Evolutionary conservation across 2,329 filamentous ascomycete species (phyloP).

Genomic region (Neopestalotiopsis sp.): DNA sequence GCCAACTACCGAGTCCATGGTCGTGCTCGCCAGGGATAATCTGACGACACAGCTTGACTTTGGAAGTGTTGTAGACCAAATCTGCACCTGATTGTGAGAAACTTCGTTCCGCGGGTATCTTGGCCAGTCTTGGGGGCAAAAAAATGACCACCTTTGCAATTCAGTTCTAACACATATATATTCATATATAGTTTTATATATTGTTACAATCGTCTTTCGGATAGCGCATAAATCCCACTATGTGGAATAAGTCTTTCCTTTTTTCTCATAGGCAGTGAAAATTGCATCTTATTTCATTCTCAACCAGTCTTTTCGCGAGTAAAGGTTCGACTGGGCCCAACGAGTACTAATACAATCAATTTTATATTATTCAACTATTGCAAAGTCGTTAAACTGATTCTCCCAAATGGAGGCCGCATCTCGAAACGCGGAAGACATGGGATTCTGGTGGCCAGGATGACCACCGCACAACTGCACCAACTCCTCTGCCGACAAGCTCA

Average conservation of each 20-base stretch:
- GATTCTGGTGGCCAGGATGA: background rate
- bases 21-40: slow-evolving; percentile 6
- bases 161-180: no score
- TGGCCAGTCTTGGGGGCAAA: no score
- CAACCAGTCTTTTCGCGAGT: background rate
- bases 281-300: background rate
- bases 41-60: background rate
- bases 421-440: background rate
- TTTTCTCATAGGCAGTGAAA: background rate
- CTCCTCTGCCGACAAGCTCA: background rate
- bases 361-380: background rate
- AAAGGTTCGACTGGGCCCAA: background rate
- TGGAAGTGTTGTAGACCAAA: slow-evolving; percentile 3
- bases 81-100: background rate
- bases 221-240: no score
- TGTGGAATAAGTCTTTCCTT: no score
- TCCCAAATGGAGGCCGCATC: background rate
- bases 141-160: no score
- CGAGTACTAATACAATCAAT: background rate
- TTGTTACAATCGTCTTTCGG: no score
- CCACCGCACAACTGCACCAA: background rate
- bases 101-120: no score
- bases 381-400: background rate
- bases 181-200: no score
- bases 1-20: background rate